Conservation (phyloP, 768 basidiomycete genomes). For the Thelephora aurantiotincta region DNA sequence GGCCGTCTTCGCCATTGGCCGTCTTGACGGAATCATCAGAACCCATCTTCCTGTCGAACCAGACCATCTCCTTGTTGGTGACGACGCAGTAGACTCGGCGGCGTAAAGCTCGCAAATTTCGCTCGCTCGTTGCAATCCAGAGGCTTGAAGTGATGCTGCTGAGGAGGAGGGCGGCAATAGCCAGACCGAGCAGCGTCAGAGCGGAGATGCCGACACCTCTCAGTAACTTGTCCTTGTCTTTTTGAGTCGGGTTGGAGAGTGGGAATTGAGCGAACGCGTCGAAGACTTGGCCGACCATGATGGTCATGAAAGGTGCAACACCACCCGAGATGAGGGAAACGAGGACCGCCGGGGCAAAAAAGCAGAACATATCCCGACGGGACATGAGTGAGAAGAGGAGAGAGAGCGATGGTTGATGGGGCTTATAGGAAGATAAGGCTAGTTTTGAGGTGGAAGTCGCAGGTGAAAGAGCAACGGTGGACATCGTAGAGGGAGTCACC, state of each 20-base stretch:
- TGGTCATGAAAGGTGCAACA: conserved; percentile 78
- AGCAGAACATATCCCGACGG: conserved; percentile 34
- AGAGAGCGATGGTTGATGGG: conserved; percentile 37
- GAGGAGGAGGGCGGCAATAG: conserved; percentile 48
- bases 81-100: conserved; percentile 56
- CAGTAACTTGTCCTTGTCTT: conserved; percentile 37
- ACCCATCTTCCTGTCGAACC: conserved; percentile 80
- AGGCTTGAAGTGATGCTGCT: conserved; percentile 63
- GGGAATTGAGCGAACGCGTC: conserved; percentile 53
- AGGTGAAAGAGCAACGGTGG: conserved; percentile 2
- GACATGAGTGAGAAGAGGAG: conserved; percentile 58
- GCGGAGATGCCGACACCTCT: conserved; percentile 46
- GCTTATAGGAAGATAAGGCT: conserved; percentile 12
- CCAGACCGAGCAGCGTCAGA: conserved; percentile 52
- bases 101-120: conserved; percentile 56
- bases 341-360: conserved; percentile 50
- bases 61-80: conserved; percentile 60
- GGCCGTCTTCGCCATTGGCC: conserved; percentile 26
- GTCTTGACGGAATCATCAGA: conserved; percentile 29
- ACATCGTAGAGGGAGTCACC: conserved; percentile 4
- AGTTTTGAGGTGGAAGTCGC: conserved; percentile 7
- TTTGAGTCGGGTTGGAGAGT: conserved; percentile 23
- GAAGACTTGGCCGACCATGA: conserved; percentile 66
- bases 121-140: conserved; percentile 85
- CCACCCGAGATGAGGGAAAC: conserved; percentile 53